Evolutionary conservation across 805 yeast genomes (phyloP).

Genomic region (Suhomyces emberorum): DNA sequence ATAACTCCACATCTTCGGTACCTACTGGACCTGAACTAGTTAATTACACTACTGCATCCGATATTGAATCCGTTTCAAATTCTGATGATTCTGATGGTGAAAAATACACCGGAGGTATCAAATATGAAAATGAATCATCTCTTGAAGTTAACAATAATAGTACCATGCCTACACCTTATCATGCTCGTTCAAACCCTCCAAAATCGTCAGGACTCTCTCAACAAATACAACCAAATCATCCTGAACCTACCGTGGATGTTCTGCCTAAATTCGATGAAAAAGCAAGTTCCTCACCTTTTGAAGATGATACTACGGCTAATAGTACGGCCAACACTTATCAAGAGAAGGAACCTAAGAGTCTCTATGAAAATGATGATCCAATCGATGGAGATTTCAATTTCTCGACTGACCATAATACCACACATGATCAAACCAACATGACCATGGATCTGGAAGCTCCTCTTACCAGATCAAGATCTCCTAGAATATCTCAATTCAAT

Average conservation of each 20-base stretch:
- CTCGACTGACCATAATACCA: slow-evolving; percentile 15
- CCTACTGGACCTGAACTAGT: slow-evolving; percentile 6
- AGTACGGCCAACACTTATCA: slow-evolving; percentile 9
- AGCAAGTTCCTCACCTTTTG: slow-evolving; percentile 9
- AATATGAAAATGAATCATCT: slow-evolving; percentile 30
- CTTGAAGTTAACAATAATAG: slow-evolving; percentile 7
- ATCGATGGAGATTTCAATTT: slow-evolving; percentile 30
- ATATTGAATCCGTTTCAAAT: slow-evolving; percentile 17
- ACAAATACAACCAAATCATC: neutral
- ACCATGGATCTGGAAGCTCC: slow-evolving; percentile 3
- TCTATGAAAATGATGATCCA: slow-evolving; percentile 6
- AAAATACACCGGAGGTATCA: slow-evolving; percentile 7
- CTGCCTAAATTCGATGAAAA: neutral
- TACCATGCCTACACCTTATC: neutral
- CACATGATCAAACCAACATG: slow-evolving; percentile 6
- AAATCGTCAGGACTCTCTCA: neutral
- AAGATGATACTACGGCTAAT: slow-evolving; percentile 10
- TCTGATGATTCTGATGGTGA: slow-evolving; percentile 9
- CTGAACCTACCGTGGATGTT: slow-evolving; percentile 1
- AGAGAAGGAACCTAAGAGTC: neutral
- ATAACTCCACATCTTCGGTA: slow-evolving; percentile 19
- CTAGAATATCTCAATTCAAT: slow-evolving; percentile 38
- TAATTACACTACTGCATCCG: slow-evolving; percentile 8
- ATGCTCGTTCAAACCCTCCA: no score
- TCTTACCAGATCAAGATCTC: slow-evolving; percentile 20